Evolutionary conservation across 257 asterid species (phyloP).

Genomic region (Perilla frutescens): DNA sequence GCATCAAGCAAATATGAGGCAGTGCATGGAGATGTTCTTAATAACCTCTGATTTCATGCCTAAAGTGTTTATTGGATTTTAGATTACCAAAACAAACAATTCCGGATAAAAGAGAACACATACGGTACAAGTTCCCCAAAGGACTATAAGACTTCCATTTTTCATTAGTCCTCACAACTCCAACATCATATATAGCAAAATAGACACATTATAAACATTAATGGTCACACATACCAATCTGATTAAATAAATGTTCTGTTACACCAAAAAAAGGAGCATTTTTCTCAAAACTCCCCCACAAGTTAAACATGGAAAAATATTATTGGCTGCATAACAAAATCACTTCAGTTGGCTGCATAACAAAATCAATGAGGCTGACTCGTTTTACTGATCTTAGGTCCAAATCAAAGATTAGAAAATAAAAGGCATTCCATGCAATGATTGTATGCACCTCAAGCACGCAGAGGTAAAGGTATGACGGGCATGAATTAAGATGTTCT

Average conservation of each 20-base stretch:
- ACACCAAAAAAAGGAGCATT: not conserved
- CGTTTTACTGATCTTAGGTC: not conserved
- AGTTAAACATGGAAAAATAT: no score
- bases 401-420: no score
- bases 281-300: not conserved
- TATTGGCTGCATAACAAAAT: not conserved
- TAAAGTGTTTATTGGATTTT: slow-evolving; percentile 2
- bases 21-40: not conserved
- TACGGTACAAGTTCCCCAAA: no score
- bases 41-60: slow-evolving; percentile 10
- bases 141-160: no score
- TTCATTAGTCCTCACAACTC: not conserved
- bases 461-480: no score
- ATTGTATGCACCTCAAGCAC: not conserved
- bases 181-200: not conserved
- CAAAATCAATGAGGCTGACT: not conserved
- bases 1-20: not conserved
- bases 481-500: not conserved
- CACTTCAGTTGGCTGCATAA: no score
- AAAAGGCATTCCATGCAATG: not conserved
- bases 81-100: not conserved
- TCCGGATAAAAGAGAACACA: no score
- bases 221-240: not conserved
- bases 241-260: not conserved
- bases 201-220: not conserved